A percentile compares a stretch with the other conserved stretches of the same genome.
These are phyloP conservation scores for Claviceps cyperi DNA, from an alignment of 2,329 filamentous ascomycete genomes.

Conservation along the genomic window DNA sequence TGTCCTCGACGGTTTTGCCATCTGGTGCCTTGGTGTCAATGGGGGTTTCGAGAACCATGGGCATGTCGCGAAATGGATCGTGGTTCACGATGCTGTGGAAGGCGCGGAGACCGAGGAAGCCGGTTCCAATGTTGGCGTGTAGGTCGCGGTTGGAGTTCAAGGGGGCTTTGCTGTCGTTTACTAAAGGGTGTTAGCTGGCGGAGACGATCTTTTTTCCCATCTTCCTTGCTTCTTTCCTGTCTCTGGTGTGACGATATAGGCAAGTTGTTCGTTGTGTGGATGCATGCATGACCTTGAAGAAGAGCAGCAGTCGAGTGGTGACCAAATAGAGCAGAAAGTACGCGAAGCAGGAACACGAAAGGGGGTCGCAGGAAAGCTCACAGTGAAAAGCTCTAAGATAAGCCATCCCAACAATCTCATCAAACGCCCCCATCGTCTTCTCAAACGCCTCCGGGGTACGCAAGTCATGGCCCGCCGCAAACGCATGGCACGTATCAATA, in stretches of 20 bases:
- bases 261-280: no score
- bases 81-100: constrained; percentile 90
- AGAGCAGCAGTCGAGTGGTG: no score
- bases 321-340: no score
- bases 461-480: constrained; percentile 86
- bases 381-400: constrained; percentile 74
- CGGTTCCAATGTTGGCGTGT: constrained; percentile 92
- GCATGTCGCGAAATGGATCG: constrained; percentile 57
- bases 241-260: no score
- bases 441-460: constrained; percentile 60
- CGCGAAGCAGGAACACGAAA: no score
- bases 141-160: constrained; percentile 69
- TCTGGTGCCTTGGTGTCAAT: constrained; percentile 56
- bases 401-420: constrained; percentile 57
- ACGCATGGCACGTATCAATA: constrained; percentile 92
- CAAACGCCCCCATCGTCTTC: constrained; percentile 61
- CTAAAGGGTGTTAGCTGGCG: constrained; percentile 11
- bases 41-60: constrained; percentile 94
- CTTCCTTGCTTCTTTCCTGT: no score
- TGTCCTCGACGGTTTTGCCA: constrained; percentile 61
- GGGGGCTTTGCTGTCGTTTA: constrained; percentile 94
- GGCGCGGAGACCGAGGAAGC: constrained; percentile 76
- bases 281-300: no score
- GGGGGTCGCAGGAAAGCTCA: constrained; percentile 10
- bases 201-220: no score